Base-by-base conservation (phyloP, 2,329 filamentous ascomycete species). In the Ceratocystis alfenasii region DNA sequence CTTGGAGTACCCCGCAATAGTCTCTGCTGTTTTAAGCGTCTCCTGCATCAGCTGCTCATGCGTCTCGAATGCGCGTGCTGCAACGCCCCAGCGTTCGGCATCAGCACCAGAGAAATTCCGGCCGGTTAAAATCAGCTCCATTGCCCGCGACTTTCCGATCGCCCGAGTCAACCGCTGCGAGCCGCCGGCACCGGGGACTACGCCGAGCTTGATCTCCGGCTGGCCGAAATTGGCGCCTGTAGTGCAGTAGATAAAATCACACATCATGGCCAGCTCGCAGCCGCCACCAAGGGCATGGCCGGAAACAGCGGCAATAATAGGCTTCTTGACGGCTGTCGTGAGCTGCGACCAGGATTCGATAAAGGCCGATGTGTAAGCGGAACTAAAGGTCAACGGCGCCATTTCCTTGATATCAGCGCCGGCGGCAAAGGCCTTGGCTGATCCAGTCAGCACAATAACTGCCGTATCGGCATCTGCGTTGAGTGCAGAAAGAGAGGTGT, bases 391-490 rank as follows among this genome's bases (percentile, higher is more conserved):
- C 48, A 96, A 84, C 68, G 90, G 87, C 36, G 90, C 89, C 94
- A 99, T 99, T 78, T 99, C 94, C 77, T 97, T 97, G 80, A 99
- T 99, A 76, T 99, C 94, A 68, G 94, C 94, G 63, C 94, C 94
- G 57, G 94, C 93, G 36, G 93, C 93, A 74, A 96, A 99, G 53
- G 93, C 92, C 76, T 87, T 90, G 70, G 90, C 81, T 59, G 88
- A 95, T 65, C 94, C 94, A 0, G 94, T 96, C 67, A 99, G 80
- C 67, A 99, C 77, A 71, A 95, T 90, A 71, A 87, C 87, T 8
- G 84, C 83, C 69, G 91, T 87, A 41, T 82, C 80, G 66, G 86
- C 81, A 69, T 88, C 85, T 61, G 80, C 75, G 73, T 93, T 88
- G 77, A 92, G 85, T 67, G 83, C 80, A 69, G 77, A 77, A 65